Base-by-base conservation (phyloP, 75 land plant genomes). In the Picea glauca region DNA sequence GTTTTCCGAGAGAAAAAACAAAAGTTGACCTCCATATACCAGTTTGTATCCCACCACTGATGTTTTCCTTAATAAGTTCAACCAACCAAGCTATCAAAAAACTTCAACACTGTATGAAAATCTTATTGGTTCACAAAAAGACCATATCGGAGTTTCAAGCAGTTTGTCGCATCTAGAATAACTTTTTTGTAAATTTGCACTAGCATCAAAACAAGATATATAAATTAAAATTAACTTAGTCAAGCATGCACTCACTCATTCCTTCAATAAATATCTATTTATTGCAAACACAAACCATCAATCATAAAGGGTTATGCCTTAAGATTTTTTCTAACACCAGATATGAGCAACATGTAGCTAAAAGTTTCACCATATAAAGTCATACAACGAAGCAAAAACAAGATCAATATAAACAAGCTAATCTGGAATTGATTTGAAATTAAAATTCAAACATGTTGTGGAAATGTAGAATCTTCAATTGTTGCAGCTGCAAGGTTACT, bases 401-500 rank as follows among this genome's bases (percentile, higher is more conserved):
- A 38, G 58, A 65, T 46, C 13, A 78, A 40, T 32, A 66, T 65
- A 66, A 38, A 9, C 9, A 74, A 18, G 76, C 8, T 20, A 7
- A 74, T 8, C 15, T 20, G 15, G 46, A 40, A 75, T 75, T 33
- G 50, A 58, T 14, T 9, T 58, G 60, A 58, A 58, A 14, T 58
- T 14, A 58, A 8, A 58, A 26, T 26, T 26, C 60, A 58, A 32
- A 86, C 88, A 86, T 87, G 89, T 68, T 87, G 89, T 61, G 89
- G 78, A 85, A 81, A 87, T 77, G 78, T 76, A 58, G 89, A 84
- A 66, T 87, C 87, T 78, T 81, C 89, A 72, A 84, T 87, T 32
- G 89, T 87, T 56, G 89, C 86, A 58, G 89, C 87, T 79, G 89
- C 89, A 58, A 84, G 81, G 43, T 74, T 77, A 63, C 78, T 81